Evolutionary conservation across 2,329 filamentous ascomycete species (phyloP).

Genomic region (Diaporthe aspalathi): DNA sequence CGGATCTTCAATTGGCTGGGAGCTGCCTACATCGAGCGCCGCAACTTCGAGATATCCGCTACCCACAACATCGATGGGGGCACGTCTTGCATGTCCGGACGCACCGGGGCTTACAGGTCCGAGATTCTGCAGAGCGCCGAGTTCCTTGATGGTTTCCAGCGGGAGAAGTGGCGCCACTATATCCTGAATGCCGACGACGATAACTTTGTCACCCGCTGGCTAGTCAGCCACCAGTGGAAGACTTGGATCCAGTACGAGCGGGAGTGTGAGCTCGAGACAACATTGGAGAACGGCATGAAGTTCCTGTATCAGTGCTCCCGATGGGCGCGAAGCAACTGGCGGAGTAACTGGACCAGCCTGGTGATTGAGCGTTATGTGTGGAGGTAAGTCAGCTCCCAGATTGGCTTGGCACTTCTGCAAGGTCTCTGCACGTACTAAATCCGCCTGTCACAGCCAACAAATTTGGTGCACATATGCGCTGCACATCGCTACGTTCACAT

Average conservation of each 20-base stretch:
- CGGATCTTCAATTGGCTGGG: constrained; percentile 89
- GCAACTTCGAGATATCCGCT: constrained; percentile 96
- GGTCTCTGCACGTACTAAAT: constrained; percentile 25
- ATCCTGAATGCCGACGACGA: constrained; percentile 97
- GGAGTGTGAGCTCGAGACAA: constrained; percentile 92
- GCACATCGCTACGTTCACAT: constrained; percentile 91
- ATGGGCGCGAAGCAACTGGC: constrained; percentile 98
- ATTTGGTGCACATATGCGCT: constrained; percentile 94
- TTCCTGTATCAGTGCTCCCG: constrained; percentile 94
- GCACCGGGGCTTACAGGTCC: constrained; percentile 91
- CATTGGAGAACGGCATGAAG: constrained; percentile 86
- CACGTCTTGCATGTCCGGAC: constrained; percentile 95
- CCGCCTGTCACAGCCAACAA: constrained; percentile 73
- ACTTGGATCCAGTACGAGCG: constrained; percentile 95
- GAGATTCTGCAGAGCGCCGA: constrained; percentile 86
- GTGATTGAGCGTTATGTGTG: constrained; percentile 86
- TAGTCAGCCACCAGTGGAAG: constrained; percentile 91
- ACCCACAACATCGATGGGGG: constrained; percentile 96
- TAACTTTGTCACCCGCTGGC: constrained; percentile 97
- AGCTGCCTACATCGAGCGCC: constrained; percentile 89
- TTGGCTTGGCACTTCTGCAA: constrained; percentile 36
- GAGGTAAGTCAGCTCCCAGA: constrained; percentile 72
- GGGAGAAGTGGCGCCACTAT: constrained; percentile 89
- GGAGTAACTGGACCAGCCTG: constrained; percentile 93
- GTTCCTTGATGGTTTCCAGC: constrained; percentile 90